These are phyloP conservation scores for Globisporangium carolinianum DNA, from an alignment of 352 stramenopile species.

Conservation along the genomic window DNA sequence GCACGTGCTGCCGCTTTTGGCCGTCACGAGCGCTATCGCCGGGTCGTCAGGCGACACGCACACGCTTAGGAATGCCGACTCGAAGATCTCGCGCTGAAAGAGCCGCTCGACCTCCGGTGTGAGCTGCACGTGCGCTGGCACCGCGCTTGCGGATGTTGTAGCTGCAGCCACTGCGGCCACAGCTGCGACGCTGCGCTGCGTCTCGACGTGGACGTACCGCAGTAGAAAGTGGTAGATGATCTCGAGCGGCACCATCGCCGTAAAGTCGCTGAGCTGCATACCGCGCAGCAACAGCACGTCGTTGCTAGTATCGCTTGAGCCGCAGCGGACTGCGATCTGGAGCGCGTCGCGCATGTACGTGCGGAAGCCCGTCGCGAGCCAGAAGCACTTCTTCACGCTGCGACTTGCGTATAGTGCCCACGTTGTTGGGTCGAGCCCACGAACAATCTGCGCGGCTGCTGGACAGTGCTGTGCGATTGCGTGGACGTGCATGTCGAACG, in stretches of 20 bases:
- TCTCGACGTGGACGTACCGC: slow-evolving; percentile 37
- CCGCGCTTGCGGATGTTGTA: neutral
- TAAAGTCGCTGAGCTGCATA: slow-evolving; percentile 12
- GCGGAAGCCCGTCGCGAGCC: slow-evolving; percentile 21
- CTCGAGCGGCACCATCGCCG: slow-evolving; percentile 48
- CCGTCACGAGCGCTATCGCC: slow-evolving; percentile 54
- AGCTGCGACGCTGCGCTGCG: slow-evolving; percentile 1
- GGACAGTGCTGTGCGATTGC: neutral
- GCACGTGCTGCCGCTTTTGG: slow-evolving; percentile 44
- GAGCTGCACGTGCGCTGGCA: slow-evolving; percentile 21
- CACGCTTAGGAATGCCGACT: slow-evolving; percentile 50
- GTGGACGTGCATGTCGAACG: slow-evolving; percentile 3
- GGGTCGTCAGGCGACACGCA: slow-evolving; percentile 50
- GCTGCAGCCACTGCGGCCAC: neutral
- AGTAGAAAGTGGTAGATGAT: slow-evolving; percentile 68
- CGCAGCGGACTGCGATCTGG: slow-evolving; percentile 25
- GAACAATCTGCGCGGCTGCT: slow-evolving; percentile 41
- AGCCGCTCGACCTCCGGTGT: slow-evolving; percentile 57
- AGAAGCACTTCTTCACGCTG: slow-evolving; percentile 56
- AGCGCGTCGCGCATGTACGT: slow-evolving; percentile 45
- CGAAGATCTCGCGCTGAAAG: slow-evolving; percentile 55
- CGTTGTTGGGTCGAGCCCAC: slow-evolving; percentile 50
- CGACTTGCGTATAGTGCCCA: slow-evolving; percentile 65
- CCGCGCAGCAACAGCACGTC: slow-evolving; percentile 7
- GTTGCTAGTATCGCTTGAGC: neutral